phyloP scores from a whole-genome alignment of 345 rosid genomes.

The Adansonia digitata region DNA sequence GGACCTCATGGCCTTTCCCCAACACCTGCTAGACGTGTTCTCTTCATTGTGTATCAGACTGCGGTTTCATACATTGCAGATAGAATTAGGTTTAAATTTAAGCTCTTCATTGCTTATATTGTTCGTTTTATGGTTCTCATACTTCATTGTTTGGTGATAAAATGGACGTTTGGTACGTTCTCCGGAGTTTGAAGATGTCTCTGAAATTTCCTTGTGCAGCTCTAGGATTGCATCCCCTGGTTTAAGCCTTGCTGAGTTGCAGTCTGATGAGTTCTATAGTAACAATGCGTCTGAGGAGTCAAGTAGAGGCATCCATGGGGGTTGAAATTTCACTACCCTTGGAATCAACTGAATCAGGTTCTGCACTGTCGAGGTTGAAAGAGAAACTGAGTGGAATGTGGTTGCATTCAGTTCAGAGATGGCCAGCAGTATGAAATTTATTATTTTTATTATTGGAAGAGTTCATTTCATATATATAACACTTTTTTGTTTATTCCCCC shows the following conservation, averaged over 20 bases:
- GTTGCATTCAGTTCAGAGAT: conserved; percentile 55
- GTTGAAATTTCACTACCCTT: conserved; percentile 38
- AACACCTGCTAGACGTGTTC: conserved; percentile 91
- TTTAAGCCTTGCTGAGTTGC: conserved; percentile 47
- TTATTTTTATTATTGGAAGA: not conserved
- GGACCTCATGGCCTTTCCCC: conserved; percentile 80
- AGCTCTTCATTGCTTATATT: not conserved
- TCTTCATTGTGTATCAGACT: conserved; percentile 76
- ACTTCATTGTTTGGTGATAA: not conserved
- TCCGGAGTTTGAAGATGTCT: not conserved
- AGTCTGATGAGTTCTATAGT: conserved; percentile 39
- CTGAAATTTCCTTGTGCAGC: conserved; percentile 11
- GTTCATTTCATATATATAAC: not conserved
- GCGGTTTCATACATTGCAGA: conserved; percentile 81
- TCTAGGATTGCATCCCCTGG: not conserved
- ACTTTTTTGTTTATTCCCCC: not conserved
- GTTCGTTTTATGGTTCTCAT: not conserved
- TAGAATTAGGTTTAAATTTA: conserved; percentile 59
- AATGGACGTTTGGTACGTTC: not conserved
- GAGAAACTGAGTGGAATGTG: conserved; percentile 44
- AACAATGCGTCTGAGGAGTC: conserved; percentile 27
- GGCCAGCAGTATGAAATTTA: conserved; percentile 59
- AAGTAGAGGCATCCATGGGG: conserved; percentile 24
- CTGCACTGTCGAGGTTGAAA: conserved; percentile 47
- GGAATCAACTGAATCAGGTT: conserved; percentile 34